Base-by-base conservation (phyloP, 257 asterid species). In the Coffea canephora region DNA sequence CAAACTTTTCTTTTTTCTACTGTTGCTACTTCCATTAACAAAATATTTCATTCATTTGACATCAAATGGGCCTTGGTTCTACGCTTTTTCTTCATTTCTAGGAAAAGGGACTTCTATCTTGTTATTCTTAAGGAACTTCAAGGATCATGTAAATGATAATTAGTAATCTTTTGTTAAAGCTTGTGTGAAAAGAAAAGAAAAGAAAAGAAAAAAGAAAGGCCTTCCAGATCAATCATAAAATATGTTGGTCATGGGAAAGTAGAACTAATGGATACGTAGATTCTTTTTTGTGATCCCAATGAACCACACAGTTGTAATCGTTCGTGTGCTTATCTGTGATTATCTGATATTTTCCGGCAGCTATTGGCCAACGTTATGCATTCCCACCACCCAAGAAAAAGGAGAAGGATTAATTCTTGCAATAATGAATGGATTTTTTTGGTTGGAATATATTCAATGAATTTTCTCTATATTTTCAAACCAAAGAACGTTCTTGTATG, bases 271-370 rank as follows among this genome's bases (percentile, higher is more conserved):
- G 61, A 67, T 34, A 23, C 36, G 10, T 1, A 66, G 65, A 68
- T 67, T 50, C 45, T 36, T 21, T 66, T 66, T 77, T 66, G 34
- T 52, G 72, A 77, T 77, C 67, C 80, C 74, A 77, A 79, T 62
- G 72, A 69, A 74, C 45, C 50, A 18, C 48, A 19, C 68, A 64
- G 50, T 69, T 79, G 70, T 78, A 8, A 39, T 25, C 39, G 48
- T 48, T 70, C 49, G 52, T 62, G 46, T 21, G 78, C 73, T 72
- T 72, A 46, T 43, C 34, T 68, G 68, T 61, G 62, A 15, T 18
- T 48, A 55, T 59, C 65, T 67, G 75, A 77, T 77, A 50, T 68
- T 77, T 76, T 50, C 48, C 16, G 75, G 59, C 74, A 45, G 8
- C 74, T 18, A 41, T 41, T 64, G 69, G 25, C 36, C 23, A 36